Evolutionary conservation across 2,329 filamentous ascomycete genomes (phyloP).

Genomic region (Diplodia intermedia): DNA sequence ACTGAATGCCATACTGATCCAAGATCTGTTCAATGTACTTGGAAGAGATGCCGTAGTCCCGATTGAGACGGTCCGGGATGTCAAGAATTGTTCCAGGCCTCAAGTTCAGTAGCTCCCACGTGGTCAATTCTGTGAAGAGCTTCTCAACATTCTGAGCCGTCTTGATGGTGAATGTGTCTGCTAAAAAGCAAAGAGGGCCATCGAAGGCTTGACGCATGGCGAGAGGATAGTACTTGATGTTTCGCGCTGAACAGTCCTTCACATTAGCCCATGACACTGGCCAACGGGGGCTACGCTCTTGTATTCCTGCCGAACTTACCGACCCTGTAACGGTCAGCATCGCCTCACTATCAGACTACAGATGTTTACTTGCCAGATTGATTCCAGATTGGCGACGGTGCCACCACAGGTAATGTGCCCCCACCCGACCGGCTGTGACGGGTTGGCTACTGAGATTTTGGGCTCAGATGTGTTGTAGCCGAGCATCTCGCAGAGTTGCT

Average conservation of each 20-base stretch:
- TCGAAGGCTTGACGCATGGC: slow-evolving; percentile 46
- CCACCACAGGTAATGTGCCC: slow-evolving; percentile 57
- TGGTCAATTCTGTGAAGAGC: slow-evolving; percentile 47
- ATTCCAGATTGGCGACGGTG: slow-evolving; percentile 57
- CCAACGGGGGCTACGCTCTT: no score
- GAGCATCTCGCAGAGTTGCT: slow-evolving; percentile 56
- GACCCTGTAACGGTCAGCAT: slow-evolving; percentile 28
- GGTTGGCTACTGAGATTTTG: slow-evolving; percentile 37
- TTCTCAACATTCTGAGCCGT: slow-evolving; percentile 44
- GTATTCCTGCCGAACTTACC: background rate
- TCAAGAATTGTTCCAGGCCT: slow-evolving; percentile 50
- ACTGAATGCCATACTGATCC: slow-evolving; percentile 50
- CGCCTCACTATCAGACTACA: no score
- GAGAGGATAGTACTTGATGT: slow-evolving; percentile 58
- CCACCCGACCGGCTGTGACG: slow-evolving; percentile 45
- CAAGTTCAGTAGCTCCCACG: slow-evolving; percentile 58
- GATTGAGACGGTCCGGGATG: slow-evolving; percentile 49
- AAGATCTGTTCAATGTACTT: slow-evolving; percentile 45
- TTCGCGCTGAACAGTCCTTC: slow-evolving; percentile 47
- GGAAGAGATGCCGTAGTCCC: slow-evolving; percentile 52
- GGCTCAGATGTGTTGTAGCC: slow-evolving; percentile 48
- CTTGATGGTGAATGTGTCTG: slow-evolving; percentile 41
- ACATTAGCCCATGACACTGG: background rate
- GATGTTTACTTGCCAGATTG: slow-evolving; percentile 49
- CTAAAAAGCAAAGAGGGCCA: slow-evolving; percentile 42